Evolutionary conservation across 305 asterid species (phyloP).

Genomic region (Fraxinus sp.): DNA sequence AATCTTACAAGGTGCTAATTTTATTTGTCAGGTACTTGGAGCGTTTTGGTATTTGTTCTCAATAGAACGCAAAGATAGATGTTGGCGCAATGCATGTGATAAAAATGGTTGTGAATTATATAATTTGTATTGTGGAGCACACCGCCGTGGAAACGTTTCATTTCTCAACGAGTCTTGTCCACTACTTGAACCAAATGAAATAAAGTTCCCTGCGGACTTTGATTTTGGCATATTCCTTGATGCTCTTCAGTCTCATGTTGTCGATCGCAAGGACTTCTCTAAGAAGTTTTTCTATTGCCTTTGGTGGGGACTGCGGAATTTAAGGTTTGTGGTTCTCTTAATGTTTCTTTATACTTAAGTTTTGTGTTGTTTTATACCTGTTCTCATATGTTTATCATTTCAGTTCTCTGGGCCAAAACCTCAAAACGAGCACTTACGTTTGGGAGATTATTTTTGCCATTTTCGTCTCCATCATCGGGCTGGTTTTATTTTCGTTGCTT

Average conservation of each 20-base stretch:
- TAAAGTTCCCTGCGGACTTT: constrained; percentile 33
- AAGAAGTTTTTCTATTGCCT: constrained; percentile 58
- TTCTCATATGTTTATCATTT: constrained; percentile 3
- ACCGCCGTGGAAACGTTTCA: background rate
- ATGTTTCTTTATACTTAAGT: background rate
- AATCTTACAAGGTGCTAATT: background rate
- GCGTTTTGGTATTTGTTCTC: constrained; percentile 67
- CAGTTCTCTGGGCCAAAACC: constrained; percentile 77
- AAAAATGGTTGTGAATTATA: constrained; percentile 6
- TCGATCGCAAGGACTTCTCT: constrained; percentile 35
- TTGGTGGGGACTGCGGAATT: constrained; percentile 76
- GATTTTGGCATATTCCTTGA: constrained; percentile 68
- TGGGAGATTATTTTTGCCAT: constrained; percentile 54
- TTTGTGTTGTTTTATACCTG: background rate
- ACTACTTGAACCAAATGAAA: constrained; percentile 34
- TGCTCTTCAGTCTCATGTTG: constrained; percentile 50
- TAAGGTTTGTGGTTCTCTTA: constrained; percentile 42
- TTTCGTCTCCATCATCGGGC: constrained; percentile 46
- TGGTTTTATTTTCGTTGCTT: constrained; percentile 57
- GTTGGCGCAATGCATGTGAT: constrained; percentile 53
- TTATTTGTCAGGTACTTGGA: constrained; percentile 48
- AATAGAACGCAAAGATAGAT: constrained; percentile 51
- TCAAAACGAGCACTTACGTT: constrained; percentile 46
- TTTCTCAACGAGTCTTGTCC: constrained; percentile 44
- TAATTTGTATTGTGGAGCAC: constrained; percentile 38